Percentiles rank a stretch among this genome's conserved stretches.
Evolutionary conservation across 176 grass and related monocot species (phyloP).

Genomic region (Musa troglodytarum): DNA sequence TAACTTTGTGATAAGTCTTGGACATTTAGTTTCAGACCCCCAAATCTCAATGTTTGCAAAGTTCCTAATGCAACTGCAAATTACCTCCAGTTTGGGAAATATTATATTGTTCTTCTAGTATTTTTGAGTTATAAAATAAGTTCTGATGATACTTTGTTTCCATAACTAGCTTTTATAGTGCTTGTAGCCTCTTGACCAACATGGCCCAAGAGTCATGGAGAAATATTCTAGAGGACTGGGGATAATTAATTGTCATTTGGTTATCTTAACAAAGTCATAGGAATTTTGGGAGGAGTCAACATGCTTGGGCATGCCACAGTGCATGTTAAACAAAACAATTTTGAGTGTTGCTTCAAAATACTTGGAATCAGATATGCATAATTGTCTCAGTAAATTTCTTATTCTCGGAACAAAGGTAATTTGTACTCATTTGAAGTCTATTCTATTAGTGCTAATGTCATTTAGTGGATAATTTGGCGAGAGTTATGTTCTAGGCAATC

Average conservation of each 20-base stretch:
- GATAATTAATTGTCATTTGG: not conserved
- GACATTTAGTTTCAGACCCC: not conserved
- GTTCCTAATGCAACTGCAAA: not conserved
- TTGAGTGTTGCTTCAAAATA: slow-evolving; percentile 68
- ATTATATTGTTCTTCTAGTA: too few relatives aligned
- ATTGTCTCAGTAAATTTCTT: slow-evolving; percentile 44
- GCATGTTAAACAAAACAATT: slow-evolving; percentile 63
- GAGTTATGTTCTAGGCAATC: slow-evolving; percentile 40
- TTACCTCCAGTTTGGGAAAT: too few relatives aligned
- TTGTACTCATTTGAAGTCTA: slow-evolving; percentile 10
- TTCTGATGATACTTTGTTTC: not conserved
- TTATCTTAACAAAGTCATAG: slow-evolving; percentile 49
- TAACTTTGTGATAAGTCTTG: not conserved
- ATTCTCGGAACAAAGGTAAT: slow-evolving; percentile 61
- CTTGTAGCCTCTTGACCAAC: not conserved
- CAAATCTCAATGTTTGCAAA: not conserved
- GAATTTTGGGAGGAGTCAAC: slow-evolving; percentile 65
- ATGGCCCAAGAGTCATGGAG: not conserved
- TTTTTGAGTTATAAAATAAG: too few relatives aligned
- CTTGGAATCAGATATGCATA: slow-evolving; percentile 27
- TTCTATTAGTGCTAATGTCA: not conserved
- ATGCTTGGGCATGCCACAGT: slow-evolving; percentile 52
- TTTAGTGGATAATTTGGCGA: slow-evolving; percentile 1
- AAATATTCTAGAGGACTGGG: not conserved
- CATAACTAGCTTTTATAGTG: not conserved